These are phyloP conservation scores for Arachis hypogaea DNA, from an alignment of 306 rosid genomes.

Conservation along the genomic window DNA sequence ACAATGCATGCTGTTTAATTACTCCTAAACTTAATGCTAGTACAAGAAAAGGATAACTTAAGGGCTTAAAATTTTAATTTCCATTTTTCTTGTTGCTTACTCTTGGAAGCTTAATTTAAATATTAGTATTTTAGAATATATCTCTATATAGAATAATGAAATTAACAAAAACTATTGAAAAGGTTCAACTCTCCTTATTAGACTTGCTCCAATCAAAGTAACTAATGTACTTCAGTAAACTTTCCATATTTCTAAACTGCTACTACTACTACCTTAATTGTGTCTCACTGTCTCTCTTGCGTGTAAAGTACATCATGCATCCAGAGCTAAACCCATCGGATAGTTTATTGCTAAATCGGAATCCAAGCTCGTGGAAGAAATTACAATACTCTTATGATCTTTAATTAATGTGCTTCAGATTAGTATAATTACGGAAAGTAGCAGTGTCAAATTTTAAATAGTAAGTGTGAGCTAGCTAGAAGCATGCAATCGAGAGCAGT, in stretches of 20 bases:
- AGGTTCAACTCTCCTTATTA: background rate
- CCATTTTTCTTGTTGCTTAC: background rate
- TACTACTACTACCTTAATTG: background rate
- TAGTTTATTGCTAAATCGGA: too few species aligned
- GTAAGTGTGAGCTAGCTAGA: background rate
- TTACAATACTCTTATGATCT: too few species aligned
- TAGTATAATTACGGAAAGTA: too few species aligned
- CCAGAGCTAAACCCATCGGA: too few species aligned
- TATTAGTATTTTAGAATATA: background rate
- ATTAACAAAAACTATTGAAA: background rate
- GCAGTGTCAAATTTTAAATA: background rate
- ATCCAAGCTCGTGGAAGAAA: too few species aligned
- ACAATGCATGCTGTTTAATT: background rate
- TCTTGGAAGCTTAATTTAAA: background rate
- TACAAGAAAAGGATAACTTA: background rate
- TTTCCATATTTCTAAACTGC: too few species aligned
- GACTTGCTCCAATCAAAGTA: background rate
- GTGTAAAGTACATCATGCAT: background rate
- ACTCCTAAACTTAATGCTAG: background rate
- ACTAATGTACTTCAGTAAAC: too few species aligned
- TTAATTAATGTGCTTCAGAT: too few species aligned
- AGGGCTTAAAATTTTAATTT: background rate
- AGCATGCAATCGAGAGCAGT: background rate
- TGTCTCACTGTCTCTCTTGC: background rate
- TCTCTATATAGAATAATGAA: background rate